Conservation (phyloP, 1,139 yeast species). For the Sugiyamaella novakii region DNA sequence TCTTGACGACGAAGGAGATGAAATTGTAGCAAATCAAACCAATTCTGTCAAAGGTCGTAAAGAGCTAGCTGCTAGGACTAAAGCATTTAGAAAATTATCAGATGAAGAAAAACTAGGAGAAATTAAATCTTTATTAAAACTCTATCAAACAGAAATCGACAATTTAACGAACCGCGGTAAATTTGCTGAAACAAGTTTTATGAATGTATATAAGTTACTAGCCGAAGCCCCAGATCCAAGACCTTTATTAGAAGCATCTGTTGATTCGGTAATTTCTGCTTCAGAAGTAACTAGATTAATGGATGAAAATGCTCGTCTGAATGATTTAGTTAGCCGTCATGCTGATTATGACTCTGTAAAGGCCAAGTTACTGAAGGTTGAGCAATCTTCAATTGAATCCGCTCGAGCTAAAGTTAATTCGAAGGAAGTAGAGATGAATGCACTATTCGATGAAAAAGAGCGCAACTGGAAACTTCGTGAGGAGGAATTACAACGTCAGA, state of each 20-base stretch:
- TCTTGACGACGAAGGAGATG: constrained; percentile 74
- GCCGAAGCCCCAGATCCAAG: constrained; percentile 94
- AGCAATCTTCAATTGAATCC: constrained; percentile 42
- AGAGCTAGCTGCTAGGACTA: constrained; percentile 76
- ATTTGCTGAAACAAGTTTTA: constrained; percentile 68
- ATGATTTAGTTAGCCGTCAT: constrained; percentile 60
- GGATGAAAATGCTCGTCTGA: constrained; percentile 57
- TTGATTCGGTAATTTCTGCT: constrained; percentile 64
- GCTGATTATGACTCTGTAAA: constrained; percentile 83
- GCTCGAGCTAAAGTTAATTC: constrained; percentile 40
- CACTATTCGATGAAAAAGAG: constrained; percentile 47
- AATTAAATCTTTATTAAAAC: constrained; percentile 68
- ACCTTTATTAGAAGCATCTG: constrained; percentile 72
- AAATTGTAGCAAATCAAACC: constrained; percentile 70
- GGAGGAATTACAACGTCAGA: constrained; percentile 48
- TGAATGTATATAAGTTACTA: constrained; percentile 70
- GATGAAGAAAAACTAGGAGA: constrained; percentile 67
- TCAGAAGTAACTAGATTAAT: constrained; percentile 57
- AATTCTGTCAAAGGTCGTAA: constrained; percentile 69
- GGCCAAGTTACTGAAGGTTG: constrained; percentile 57
- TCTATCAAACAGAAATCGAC: constrained; percentile 89
- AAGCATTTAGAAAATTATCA: constrained; percentile 71
- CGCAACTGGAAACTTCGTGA: constrained; percentile 48
- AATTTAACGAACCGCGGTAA: constrained; percentile 76
- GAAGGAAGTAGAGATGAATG: constrained; percentile 44